phyloP scores from a whole-genome alignment of 192 early-diverging fungal genomes.

The Spinellus fusiger region DNA sequence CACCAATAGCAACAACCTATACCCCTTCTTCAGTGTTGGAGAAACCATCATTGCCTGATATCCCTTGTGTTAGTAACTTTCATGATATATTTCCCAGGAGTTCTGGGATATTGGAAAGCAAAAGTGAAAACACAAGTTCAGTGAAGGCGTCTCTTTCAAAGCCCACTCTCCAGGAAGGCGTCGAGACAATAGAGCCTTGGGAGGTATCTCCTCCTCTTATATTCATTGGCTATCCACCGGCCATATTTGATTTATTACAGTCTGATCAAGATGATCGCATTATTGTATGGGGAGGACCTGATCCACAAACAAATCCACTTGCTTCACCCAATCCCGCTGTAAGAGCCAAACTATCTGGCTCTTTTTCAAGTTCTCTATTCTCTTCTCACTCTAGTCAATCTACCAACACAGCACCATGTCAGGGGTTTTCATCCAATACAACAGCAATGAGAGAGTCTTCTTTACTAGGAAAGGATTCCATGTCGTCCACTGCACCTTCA shows the following conservation, averaged over 20 bases:
- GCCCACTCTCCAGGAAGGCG: neutral
- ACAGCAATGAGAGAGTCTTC: neutral
- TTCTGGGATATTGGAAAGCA: neutral
- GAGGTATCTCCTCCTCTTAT: conserved; percentile 17
- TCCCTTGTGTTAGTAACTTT: conserved; percentile 5
- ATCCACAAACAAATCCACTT: conserved; percentile 7
- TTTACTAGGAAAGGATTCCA: neutral
- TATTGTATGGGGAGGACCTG: conserved; percentile 31
- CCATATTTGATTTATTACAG: conserved; percentile 27
- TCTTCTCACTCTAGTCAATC: neutral
- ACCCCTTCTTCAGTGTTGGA: neutral
- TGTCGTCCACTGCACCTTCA: no score
- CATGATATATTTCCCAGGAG: neutral
- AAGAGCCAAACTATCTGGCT: neutral
- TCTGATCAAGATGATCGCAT: conserved; percentile 22
- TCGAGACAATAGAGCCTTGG: neutral
- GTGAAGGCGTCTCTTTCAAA: neutral
- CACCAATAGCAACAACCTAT: neutral
- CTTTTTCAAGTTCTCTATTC: neutral
- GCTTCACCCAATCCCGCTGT: neutral
- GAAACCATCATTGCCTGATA: conserved; percentile 3
- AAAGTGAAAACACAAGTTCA: neutral
- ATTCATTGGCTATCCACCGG: conserved; percentile 25
- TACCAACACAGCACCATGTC: neutral
- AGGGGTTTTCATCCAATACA: conserved; percentile 9